Percentiles rank a stretch among this genome's conserved stretches.
These are phyloP conservation scores for Drechslerella dactyloides DNA, from an alignment of 2,329 filamentous ascomycete species.

Conservation along the genomic window DNA sequence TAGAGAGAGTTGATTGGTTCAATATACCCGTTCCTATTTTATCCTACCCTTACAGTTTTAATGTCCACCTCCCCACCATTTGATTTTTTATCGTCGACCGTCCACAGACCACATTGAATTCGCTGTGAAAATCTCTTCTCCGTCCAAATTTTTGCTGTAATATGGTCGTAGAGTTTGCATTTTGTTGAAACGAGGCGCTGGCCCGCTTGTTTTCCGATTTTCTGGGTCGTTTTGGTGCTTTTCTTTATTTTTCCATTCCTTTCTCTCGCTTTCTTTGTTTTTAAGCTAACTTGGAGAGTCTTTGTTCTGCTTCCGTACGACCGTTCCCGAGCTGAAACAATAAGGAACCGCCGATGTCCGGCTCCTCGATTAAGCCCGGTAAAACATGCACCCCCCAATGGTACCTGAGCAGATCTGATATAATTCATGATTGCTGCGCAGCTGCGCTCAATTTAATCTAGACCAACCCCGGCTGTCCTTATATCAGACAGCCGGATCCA, in stretches of 20 bases:
- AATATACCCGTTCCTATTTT: conserved; percentile 52
- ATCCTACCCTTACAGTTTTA: conserved; percentile 52
- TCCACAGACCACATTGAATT: conserved; percentile 9
- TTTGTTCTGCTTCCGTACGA: conserved; percentile 31
- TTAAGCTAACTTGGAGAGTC: not conserved
- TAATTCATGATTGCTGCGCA: conserved; percentile 20
- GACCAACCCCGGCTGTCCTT: conserved; percentile 35
- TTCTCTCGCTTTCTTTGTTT: conserved; percentile 25
- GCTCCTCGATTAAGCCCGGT: conserved; percentile 44
- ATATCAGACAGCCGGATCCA: conserved; percentile 43
- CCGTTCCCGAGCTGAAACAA: conserved; percentile 43
- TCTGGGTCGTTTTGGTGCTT: conserved; percentile 4
- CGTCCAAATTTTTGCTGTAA: conserved; percentile 8
- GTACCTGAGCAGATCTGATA: conserved; percentile 45
- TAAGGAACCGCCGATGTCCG: conserved; percentile 26
- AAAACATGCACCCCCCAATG: conserved; percentile 38
- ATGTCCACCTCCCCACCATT: conserved; percentile 51
- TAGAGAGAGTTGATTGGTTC: conserved; percentile 51
- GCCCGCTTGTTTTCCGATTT: not conserved
- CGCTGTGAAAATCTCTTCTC: conserved; percentile 2
- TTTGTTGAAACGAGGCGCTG: not conserved
- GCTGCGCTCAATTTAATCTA: conserved; percentile 37
- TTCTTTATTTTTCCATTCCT: conserved; percentile 11
- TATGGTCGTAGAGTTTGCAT: not conserved
- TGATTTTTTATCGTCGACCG: conserved; percentile 27